Conservation (phyloP, 139 green algal genomes). For the Penium margaritaceum region DNA sequence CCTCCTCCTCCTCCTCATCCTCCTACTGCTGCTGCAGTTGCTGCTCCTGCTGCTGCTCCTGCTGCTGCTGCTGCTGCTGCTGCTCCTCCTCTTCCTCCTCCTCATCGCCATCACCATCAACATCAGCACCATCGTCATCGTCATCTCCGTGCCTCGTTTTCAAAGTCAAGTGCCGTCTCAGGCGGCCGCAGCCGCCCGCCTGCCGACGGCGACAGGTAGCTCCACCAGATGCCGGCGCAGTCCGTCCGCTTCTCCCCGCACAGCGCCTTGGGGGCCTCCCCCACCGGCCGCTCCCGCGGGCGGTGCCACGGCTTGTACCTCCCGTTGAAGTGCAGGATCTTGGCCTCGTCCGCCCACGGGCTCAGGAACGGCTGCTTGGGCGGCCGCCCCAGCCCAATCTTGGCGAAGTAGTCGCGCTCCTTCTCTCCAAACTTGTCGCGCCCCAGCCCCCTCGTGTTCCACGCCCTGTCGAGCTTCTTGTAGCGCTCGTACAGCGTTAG, state of each 20-base stretch:
- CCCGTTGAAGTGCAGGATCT: conserved; percentile 36
- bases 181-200: too few species aligned
- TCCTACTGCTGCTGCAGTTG: too few species aligned
- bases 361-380: conserved; percentile 22
- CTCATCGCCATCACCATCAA: too few species aligned
- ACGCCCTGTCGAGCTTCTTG: conserved; percentile 29
- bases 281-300: background rate
- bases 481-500: conserved; percentile 26
- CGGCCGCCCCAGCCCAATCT: conserved; percentile 1
- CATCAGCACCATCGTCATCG: too few species aligned
- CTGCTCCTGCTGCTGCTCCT: too few species aligned
- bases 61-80: too few species aligned
- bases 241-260: conserved; percentile 6
- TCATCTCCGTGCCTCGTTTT: too few species aligned
- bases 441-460: conserved; percentile 24
- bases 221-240: conserved; percentile 32
- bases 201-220: conserved; percentile 30
- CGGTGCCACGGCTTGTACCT: conserved; percentile 29
- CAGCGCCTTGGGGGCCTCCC: background rate
- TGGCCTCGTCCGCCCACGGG: conserved; percentile 16
- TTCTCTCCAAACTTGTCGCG: conserved; percentile 28
- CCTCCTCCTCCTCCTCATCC: too few species aligned
- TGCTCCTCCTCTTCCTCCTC: too few species aligned
- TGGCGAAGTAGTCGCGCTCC: background rate
- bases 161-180: too few species aligned